Evolutionary conservation across 208 protist species (phyloP).

Genomic region (Naegleria fowleri): DNA sequence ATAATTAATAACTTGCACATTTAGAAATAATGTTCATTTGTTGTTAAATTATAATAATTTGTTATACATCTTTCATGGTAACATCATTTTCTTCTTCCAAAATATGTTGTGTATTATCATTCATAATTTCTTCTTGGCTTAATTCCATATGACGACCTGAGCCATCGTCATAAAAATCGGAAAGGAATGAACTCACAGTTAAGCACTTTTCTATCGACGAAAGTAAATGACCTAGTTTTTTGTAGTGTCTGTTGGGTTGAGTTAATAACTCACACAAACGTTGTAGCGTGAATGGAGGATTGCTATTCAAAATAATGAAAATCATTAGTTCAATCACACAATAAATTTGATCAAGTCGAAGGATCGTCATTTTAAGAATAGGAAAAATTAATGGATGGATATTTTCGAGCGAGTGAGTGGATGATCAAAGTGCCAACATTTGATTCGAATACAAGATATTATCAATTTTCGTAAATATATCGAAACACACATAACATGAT

Average conservation of each 20-base stretch:
- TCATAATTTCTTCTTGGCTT: neutral
- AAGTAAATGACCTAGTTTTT: neutral
- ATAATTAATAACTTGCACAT: too few relatives aligned
- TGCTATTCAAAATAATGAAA: neutral
- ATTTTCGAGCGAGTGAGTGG: too few relatives aligned
- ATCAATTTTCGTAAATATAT: too few relatives aligned
- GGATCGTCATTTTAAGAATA: neutral
- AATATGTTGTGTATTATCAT: neutral
- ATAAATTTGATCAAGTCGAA: neutral
- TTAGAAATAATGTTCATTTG: too few relatives aligned
- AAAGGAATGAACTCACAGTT: neutral
- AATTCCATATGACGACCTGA: neutral
- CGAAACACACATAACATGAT: too few relatives aligned
- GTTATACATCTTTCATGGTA: neutral
- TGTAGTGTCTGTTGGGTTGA: neutral
- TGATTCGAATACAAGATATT: too few relatives aligned
- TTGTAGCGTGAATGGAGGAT: neutral
- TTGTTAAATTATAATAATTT: neutral
- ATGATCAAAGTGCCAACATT: too few relatives aligned
- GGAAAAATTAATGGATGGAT: neutral
- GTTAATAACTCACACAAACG: neutral
- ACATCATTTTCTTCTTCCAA: neutral
- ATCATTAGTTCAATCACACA: too few relatives aligned
- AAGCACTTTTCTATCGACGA: neutral
- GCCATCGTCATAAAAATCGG: neutral